Evolutionary conservation across 176 grass and related monocot species (phyloP), one percentile per base, ranked within the genome.

Genomic region (Avena insularis): DNA sequence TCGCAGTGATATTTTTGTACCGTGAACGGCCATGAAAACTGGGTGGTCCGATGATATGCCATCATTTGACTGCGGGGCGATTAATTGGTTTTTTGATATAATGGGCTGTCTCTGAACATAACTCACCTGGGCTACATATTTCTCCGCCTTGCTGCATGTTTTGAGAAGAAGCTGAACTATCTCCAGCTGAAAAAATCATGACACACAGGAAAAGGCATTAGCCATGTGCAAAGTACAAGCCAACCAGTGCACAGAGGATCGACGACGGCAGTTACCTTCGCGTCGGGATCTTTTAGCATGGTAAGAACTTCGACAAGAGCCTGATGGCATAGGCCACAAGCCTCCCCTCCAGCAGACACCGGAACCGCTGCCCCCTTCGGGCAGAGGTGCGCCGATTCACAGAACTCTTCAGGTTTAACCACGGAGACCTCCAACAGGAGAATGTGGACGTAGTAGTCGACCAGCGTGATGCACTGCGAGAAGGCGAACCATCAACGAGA

Each of bases 391-490:
- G 92, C 46, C 51, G 89, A 88, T 16, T 86, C 80, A 46, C 93
- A 95, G 16, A 95, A 87, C 71, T 92, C 71, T 29, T 95, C 91
- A 47, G 93, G 90, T 63, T 23, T 79, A 78, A 92, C 57, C 43
- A 65, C 47, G 12, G 93, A 90, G 79, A 92, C 82, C 79, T 95
- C 93, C 64, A 79, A 4, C 86, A 95, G 91, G 82, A 95, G 86
- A 84, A 87, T 53, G 7, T 91, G 86, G 29, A 92, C 69, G 14
- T 95, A 95, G 81, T 95, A 92, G 76, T 95, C 91, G 14, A 95
- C 91, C 88, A 95, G 64, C n/a, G 90, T 95, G 65, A 95, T 86
- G 87, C 93, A 95, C 93, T 95, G 91, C 19, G 56, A 17, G 15
- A 70, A 61, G 40, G 40, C 5, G 6, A 43, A 0, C 40, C 40